These are phyloP conservation scores for Apocynum venetum DNA, from an alignment of 257 asterid genomes.

Conservation along the genomic window DNA sequence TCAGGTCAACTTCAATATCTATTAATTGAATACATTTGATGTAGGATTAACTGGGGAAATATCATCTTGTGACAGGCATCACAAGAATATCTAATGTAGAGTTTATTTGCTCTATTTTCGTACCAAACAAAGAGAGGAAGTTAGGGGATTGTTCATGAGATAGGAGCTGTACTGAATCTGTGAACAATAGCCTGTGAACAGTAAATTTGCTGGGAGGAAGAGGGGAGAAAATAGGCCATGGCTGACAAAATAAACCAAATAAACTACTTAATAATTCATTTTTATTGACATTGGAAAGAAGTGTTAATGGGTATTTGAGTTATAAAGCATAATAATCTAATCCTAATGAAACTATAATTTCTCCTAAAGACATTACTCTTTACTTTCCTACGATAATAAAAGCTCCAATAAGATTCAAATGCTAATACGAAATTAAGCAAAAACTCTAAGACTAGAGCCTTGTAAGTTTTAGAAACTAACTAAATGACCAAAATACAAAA, in stretches of 20 bases:
- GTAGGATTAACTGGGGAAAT: not conserved
- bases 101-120: no score
- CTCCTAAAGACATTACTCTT: not conserved
- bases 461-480: not conserved
- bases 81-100: not conserved
- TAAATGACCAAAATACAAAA: not conserved
- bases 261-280: not conserved
- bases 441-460: not conserved
- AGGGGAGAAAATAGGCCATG: not conserved
- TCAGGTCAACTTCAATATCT: not conserved
- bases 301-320: not conserved
- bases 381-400: not conserved
- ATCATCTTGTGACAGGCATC: not conserved
- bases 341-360: not conserved
- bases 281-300: not conserved
- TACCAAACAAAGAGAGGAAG: no score
- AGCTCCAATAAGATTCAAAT: not conserved
- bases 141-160: no score
- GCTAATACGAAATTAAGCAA: not conserved
- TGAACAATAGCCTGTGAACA: no score
- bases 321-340: not conserved
- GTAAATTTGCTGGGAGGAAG: no score
- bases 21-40: not conserved
- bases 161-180: no score
- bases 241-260: not conserved